Evolutionary conservation across 1,284 basidiomycete species (phyloP).

Genomic region (Vanrija sp.): DNA sequence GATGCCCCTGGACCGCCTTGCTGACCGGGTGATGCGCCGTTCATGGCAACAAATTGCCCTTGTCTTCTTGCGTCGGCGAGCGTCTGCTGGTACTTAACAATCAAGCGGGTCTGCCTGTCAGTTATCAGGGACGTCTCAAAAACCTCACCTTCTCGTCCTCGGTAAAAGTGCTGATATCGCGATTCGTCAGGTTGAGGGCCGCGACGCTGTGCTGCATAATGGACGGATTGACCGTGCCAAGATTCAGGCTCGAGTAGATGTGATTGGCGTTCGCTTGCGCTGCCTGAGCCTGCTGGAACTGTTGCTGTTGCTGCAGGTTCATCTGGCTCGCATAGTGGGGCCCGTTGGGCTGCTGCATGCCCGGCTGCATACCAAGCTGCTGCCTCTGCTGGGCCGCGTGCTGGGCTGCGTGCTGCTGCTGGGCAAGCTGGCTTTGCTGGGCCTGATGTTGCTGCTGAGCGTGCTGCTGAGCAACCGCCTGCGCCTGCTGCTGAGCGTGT

Average conservation of each 20-base stretch:
- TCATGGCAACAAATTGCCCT: too few species aligned
- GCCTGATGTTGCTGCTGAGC: slow-evolving; percentile 19
- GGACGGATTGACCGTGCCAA: slow-evolving; percentile 29
- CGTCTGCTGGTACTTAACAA: not conserved
- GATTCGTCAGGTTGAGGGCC: slow-evolving; percentile 28
- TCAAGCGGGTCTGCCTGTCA: slow-evolving; percentile 23
- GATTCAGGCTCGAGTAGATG: slow-evolving; percentile 28
- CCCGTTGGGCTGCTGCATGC: slow-evolving; percentile 15
- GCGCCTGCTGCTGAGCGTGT: slow-evolving; percentile 9
- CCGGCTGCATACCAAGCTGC: slow-evolving; percentile 2
- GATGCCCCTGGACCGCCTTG: slow-evolving; percentile 6
- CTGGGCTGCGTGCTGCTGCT: slow-evolving; percentile 18
- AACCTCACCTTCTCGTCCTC: slow-evolving; percentile 37
- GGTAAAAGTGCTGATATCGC: slow-evolving; percentile 27
- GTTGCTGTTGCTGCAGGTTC: slow-evolving; percentile 2
- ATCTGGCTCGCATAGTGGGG: slow-evolving; percentile 20
- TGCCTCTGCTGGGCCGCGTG: slow-evolving; percentile 9
- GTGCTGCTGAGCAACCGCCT: slow-evolving; percentile 17
- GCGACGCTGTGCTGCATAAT: slow-evolving; percentile 35
- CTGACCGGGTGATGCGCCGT: not conserved
- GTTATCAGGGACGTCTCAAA: not conserved
- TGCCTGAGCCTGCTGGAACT: not conserved
- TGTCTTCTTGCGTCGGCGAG: too few species aligned
- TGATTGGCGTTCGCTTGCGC: slow-evolving; percentile 17
- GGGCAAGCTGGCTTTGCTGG: slow-evolving; percentile 15